Base-by-base conservation (phyloP, 768 basidiomycete species). In the Megacollybia marginata region DNA sequence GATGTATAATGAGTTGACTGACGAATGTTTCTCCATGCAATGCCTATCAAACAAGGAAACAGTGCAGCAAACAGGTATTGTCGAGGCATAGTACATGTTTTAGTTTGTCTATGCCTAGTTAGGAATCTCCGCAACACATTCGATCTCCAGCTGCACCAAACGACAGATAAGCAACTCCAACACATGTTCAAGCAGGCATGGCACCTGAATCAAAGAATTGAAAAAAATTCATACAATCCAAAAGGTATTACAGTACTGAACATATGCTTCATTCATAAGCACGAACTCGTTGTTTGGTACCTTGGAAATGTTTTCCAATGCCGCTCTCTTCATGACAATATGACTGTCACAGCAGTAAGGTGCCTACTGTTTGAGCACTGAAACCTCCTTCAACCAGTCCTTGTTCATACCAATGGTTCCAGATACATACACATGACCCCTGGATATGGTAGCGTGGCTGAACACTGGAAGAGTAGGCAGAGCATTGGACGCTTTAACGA, bases 101-200 rank as follows among this genome's bases (percentile, higher is more conserved):
- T n/a, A n/a, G n/a, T n/a, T n/a, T n/a, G n/a, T n/a, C n/a, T n/a
- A n/a, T n/a, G n/a, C n/a, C n/a, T 28, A 28, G 6, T 28, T 28
- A 28, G 46, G 15, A 20, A 40, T 40, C 38, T 71, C 72, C 2
- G 70, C 74, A 19, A 73, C 59, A 51, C 71, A 73, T 42, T 76
- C 74, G 28, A 75, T 62, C 62, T 76, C 72, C 32, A 76, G 61
- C 64, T 8, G 69, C 72, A n/a, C 70, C 69, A 46, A 65, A n/a
- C 0, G 74, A 70, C 15, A 75, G 64, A 5, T 61, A 51, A 6
- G 62, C 63, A 11, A 73, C 72, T 4, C 71, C 72, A 19, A 75
- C 51, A 56, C 68, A 69, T n/a, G 72, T 70, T 50, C 73, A 60
- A 8, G 70, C 69, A 9, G 70, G 73, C 23, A 66, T 48, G 19